Base-by-base conservation (phyloP, 371 early-diverging fungal species). In the Circinella minor region DNA sequence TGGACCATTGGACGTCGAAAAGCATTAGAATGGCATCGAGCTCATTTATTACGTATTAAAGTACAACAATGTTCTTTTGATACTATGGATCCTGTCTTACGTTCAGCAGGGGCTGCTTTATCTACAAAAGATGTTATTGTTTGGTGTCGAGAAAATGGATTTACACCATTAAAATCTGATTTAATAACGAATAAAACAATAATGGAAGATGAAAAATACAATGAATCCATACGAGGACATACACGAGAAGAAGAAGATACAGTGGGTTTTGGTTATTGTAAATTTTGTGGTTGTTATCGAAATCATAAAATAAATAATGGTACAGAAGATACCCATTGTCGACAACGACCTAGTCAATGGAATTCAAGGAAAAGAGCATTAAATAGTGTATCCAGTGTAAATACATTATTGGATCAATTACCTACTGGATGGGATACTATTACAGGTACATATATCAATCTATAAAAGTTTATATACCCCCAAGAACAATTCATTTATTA, bases 11-110 rank as follows among this genome's bases (percentile, higher is more conserved):
- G 80, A 14, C 74, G 73, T 63, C 68, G 80, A 49, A 83, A 83
- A 65, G 84, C 78, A 8, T 18, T 77, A n/a, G 84, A 83, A 72
- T 83, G 84, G 84, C 81, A 83, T 37, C 66, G 84, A 15, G 80
- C 81, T 17, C 75, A 74, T 47, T 7, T 80, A n/a, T 48, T 83
- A 15, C 72, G 84, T 37, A 8, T 80, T 1, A 65, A 74, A 51
- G 71, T 79, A 47, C 84, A 83, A 43, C 72, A 74, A 55, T 63
- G 69, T 37, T 78, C 76, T 4, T 63, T 64, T 60, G 80, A 78
- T 49, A 75, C 67, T 0, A 74, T 67, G 57, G 80, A 83, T 55
- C 70, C 69, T n/a, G 73, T 81, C 0, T 49, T 83, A 15, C 71
- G 77, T 27, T 63, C 74, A 4, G 81, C 80, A 11, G 76, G 73